These are phyloP conservation scores for Thelonectria olida DNA, from an alignment of 2,329 filamentous ascomycete genomes.

Conservation along the genomic window DNA sequence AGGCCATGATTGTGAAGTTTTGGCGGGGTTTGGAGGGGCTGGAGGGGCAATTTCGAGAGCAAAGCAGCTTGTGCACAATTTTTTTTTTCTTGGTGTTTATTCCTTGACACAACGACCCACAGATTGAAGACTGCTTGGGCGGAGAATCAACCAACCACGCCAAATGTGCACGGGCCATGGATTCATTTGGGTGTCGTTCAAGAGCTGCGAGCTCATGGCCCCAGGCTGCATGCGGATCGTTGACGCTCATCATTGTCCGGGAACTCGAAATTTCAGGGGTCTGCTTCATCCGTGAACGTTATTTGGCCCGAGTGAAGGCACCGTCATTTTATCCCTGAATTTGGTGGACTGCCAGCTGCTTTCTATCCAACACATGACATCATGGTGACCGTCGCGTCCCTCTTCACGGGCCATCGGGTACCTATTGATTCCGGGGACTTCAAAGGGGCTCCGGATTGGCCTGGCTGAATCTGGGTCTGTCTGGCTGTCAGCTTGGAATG, in stretches of 20 bases:
- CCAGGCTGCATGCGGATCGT: not conserved
- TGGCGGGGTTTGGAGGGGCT: slow-evolving; percentile 38
- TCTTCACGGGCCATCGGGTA: not conserved
- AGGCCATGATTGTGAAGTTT: slow-evolving; percentile 41
- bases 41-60: slow-evolving; percentile 41
- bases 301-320: not conserved
- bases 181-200: not conserved
- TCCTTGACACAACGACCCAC: slow-evolving; percentile 6
- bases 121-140: not conserved
- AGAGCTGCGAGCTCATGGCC: not conserved
- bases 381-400: slow-evolving; percentile 31
- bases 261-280: not conserved
- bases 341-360: not conserved
- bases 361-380: slow-evolving; percentile 34
- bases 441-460: slow-evolving; percentile 7
- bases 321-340: slow-evolving; percentile 2
- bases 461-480: too few relatives aligned
- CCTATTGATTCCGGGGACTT: not conserved
- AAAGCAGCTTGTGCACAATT: slow-evolving; percentile 35
- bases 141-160: not conserved
- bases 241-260: not conserved
- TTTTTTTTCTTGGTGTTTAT: slow-evolving; percentile 42
- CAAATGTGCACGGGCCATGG: slow-evolving; percentile 11
- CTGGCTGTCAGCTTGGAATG: not conserved
- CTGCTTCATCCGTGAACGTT: not conserved